phyloP scores from a whole-genome alignment of 192 early-diverging fungal species.

The Coemansia sp. region DNA sequence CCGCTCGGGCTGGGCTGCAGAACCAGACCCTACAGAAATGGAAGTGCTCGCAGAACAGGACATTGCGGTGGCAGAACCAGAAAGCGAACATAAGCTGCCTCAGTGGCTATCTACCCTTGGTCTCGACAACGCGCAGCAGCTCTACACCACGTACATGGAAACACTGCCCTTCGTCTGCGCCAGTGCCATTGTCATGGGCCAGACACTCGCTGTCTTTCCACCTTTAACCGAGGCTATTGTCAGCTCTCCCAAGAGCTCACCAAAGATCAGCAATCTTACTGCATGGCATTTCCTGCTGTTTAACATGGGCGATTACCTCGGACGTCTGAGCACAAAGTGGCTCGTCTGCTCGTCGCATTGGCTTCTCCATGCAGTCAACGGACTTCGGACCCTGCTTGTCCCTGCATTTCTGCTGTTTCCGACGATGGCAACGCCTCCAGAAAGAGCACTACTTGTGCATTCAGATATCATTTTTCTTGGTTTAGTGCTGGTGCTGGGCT shows the following conservation, averaged over 20 bases:
- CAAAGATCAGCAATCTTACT: conserved; percentile 41
- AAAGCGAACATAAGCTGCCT: neutral
- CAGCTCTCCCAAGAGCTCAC: conserved; percentile 32
- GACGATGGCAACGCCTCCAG: conserved; percentile 21
- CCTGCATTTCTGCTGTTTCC: conserved; percentile 61
- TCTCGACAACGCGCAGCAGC: conserved; percentile 22
- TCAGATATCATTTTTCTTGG: conserved; percentile 50
- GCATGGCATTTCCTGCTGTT: conserved; percentile 74
- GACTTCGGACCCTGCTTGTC: conserved; percentile 38
- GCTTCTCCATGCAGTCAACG: conserved; percentile 42
- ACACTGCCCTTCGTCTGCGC: conserved; percentile 30
- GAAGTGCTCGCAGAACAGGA: neutral
- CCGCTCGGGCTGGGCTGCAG: neutral
- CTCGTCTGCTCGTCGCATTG: conserved; percentile 24
- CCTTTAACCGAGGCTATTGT: conserved; percentile 70
- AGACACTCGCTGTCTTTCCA: conserved; percentile 75
- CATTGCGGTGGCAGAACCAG: neutral
- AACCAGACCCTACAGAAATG: conserved; percentile 4
- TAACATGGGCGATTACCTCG: conserved; percentile 76
- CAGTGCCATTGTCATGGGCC: conserved; percentile 60
- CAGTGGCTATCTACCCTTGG: conserved; percentile 30
- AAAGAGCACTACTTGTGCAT: conserved; percentile 18
- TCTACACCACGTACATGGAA: conserved; percentile 28
- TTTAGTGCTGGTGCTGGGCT: conserved; percentile 61
- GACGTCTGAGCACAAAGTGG: conserved; percentile 59